Percentiles rank a stretch among this genome's conserved stretches.
These are phyloP conservation scores for Exophiala aquamarina DNA, from an alignment of 2,329 filamentous ascomycete species.

Conservation along the genomic window DNA sequence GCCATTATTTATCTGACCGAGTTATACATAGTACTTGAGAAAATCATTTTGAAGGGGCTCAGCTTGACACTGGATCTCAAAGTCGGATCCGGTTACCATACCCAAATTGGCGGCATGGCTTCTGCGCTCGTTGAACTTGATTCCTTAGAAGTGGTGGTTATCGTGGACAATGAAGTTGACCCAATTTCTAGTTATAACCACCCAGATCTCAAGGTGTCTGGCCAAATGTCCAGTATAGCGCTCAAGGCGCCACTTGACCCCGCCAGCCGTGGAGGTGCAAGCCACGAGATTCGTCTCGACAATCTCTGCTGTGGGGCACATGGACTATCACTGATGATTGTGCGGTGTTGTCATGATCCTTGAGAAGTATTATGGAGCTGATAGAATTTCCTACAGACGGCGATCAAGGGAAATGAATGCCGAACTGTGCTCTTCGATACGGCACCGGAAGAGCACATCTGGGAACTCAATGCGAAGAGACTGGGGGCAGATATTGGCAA, in stretches of 20 bases:
- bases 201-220: conserved; percentile 43
- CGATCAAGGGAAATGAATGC: conserved; percentile 43
- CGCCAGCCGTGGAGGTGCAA: conserved; percentile 42
- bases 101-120: conserved; percentile 4
- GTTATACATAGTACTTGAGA: too few relatives aligned
- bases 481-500: conserved; percentile 42
- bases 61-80: too few relatives aligned
- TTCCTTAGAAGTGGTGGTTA: conserved; percentile 48
- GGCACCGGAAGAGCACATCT: conserved; percentile 53
- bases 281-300: conserved; percentile 50
- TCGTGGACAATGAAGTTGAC: conserved; percentile 58
- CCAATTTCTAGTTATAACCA: conserved; percentile 50
- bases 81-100: too few relatives aligned
- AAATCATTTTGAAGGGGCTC: too few relatives aligned
- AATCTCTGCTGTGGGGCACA: conserved; percentile 56
- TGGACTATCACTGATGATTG: conserved; percentile 54
- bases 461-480: conserved; percentile 51
- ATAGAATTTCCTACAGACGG: conserved; percentile 41
- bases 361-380: too few relatives aligned
- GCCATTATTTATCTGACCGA: too few relatives aligned
- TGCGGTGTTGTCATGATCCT: too few relatives aligned
- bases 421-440: conserved; percentile 55
- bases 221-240: conserved; percentile 45
- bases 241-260: conserved; percentile 36
- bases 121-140: conserved; percentile 42